Percentiles rank a stretch among this genome's conserved stretches.
Evolutionary conservation across 2,329 filamentous ascomycete species (phyloP).

Genomic region (Cercospora brassicicola): DNA sequence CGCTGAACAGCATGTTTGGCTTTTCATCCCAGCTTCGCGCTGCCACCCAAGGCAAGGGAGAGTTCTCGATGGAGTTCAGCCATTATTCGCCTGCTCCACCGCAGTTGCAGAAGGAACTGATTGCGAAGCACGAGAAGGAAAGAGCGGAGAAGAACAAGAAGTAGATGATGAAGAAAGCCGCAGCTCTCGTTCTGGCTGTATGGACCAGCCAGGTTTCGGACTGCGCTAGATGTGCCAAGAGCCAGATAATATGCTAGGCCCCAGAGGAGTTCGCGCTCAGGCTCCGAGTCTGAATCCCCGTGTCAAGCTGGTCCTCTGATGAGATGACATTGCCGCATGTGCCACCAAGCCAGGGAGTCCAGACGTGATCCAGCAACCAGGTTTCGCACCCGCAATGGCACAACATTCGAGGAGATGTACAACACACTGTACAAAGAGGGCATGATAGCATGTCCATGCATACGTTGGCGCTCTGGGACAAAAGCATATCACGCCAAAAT

Average conservation of each 20-base stretch:
- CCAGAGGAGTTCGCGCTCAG: background rate
- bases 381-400: background rate
- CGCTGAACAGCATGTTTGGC: constrained; percentile 95
- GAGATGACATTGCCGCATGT: no score
- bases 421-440: background rate
- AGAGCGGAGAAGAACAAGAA: constrained; percentile 65
- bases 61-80: constrained; percentile 98
- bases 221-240: no score
- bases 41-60: constrained; percentile 95
- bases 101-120: constrained; percentile 80
- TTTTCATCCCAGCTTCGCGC: constrained; percentile 89
- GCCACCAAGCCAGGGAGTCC: no score
- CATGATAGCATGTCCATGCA: background rate
- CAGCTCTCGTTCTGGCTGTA: no score
- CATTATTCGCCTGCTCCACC: constrained; percentile 86
- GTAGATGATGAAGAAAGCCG: no score
- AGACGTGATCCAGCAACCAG: background rate
- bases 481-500: background rate
- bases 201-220: no score
- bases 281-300: no score
- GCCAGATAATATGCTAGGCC: no score
- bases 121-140: constrained; percentile 67
- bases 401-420: background rate
- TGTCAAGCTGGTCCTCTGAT: no score
- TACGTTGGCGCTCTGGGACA: background rate